phyloP scores from a whole-genome alignment of 495 filamentous ascomycete species.

The Penicillium goetzii region DNA sequence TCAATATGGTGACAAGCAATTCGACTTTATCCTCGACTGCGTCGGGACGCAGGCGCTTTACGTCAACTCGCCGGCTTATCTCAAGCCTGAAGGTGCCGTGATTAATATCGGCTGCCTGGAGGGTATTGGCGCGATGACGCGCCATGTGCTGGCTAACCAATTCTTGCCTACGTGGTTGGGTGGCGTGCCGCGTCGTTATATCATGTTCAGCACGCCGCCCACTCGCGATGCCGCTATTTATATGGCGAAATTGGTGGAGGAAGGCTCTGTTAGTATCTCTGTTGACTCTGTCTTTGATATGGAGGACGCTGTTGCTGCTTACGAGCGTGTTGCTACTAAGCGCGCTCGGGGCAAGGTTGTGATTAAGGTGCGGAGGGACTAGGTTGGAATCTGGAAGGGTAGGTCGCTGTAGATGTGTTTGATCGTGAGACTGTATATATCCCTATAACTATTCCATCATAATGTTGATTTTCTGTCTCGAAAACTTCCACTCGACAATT shows the following conservation, averaged over 20 bases:
- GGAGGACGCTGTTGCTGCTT: constrained; percentile 38
- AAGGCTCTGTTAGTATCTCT: constrained; percentile 34
- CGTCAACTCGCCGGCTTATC: constrained; percentile 33
- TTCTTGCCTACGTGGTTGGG: constrained; percentile 40
- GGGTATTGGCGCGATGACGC: constrained; percentile 24
- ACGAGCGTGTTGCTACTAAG: constrained; percentile 37
- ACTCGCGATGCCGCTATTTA: constrained; percentile 27
- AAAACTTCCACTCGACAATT: not conserved
- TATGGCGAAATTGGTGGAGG: constrained; percentile 29
- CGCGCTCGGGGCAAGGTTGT: constrained; percentile 45
- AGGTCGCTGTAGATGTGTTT: not conserved
- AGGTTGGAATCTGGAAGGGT: not conserved
- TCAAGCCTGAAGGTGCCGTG: constrained; percentile 42
- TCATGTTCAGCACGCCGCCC: constrained; percentile 37
- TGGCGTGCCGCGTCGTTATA: constrained; percentile 40
- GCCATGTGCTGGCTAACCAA: constrained; percentile 36
- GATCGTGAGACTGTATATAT: not conserved
- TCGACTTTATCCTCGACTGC: constrained; percentile 47
- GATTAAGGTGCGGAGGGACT: constrained; percentile 28
- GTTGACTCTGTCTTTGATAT: constrained; percentile 44
- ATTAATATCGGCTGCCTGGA: constrained; percentile 41
- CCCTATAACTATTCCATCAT: not conserved
- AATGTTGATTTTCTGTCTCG: not conserved
- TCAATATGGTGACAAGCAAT: constrained; percentile 31
- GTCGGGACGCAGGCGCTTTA: constrained; percentile 41